A percentile compares a stretch with the other conserved stretches of the same genome.
Evolutionary conservation across 306 rosid species (phyloP).

Genomic region (Crataegus laevigata): DNA sequence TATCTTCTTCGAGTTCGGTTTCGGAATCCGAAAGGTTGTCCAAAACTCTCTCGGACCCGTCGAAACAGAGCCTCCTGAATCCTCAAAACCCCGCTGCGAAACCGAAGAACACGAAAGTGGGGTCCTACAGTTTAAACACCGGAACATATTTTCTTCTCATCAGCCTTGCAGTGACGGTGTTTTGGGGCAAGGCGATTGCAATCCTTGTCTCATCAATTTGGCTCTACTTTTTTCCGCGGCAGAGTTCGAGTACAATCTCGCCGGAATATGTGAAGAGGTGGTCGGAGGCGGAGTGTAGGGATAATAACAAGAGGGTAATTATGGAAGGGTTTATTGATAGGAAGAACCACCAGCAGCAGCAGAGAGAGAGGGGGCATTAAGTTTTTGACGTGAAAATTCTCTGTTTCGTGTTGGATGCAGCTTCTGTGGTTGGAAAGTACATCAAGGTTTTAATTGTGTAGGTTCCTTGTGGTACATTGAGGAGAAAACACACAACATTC

Average conservation of each 20-base stretch:
- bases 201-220: constrained; percentile 40
- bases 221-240: constrained; percentile 25
- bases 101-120: not conserved
- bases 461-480: not conserved
- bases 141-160: constrained; percentile 36
- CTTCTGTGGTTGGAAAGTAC: constrained; percentile 5
- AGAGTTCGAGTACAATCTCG: not conserved
- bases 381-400: constrained; percentile 24
- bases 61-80: constrained; percentile 1
- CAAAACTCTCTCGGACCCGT: not conserved
- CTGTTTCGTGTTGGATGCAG: constrained; percentile 29
- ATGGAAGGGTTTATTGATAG: constrained; percentile 25
- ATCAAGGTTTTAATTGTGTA: not conserved
- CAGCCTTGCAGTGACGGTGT: constrained; percentile 40
- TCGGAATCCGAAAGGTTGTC: constrained; percentile 17
- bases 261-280: constrained; percentile 16
- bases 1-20: constrained; percentile 5
- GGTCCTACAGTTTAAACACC: not conserved
- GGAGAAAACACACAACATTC: not conserved
- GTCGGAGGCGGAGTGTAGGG: constrained; percentile 17
- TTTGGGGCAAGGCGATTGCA: constrained; percentile 44
- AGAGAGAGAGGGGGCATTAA: constrained; percentile 24
- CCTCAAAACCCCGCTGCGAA: constrained; percentile 9
- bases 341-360: constrained; percentile 5
- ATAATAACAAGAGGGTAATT: constrained; percentile 15